Percentiles rank a stretch among this genome's conserved stretches.
Evolutionary conservation across 1,139 yeast genomes (phyloP).

Genomic region (Nadsonia starkeyi-henricii): DNA sequence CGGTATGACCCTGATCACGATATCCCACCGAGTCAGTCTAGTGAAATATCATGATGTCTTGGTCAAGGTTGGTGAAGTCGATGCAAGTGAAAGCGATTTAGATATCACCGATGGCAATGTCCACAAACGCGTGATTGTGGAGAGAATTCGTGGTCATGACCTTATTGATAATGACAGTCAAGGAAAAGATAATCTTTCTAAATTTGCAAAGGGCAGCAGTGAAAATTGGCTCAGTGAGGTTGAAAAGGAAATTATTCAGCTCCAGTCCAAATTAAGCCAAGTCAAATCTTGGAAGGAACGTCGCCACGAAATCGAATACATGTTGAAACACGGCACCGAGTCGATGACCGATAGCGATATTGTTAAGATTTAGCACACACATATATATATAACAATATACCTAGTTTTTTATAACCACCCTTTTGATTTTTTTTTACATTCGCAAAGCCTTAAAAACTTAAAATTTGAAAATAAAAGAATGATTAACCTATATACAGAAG

Average conservation of each 20-base stretch:
- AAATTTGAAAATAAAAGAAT: neutral
- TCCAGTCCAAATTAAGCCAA: constrained; percentile 18
- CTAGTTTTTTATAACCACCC: no score
- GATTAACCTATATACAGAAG: neutral
- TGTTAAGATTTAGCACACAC: neutral
- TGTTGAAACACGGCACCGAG: neutral
- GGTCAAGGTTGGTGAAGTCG: constrained; percentile 46
- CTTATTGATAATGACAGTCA: no score
- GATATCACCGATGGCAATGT: constrained; percentile 14
- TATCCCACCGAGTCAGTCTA: constrained; percentile 74
- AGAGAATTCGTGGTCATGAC: neutral
- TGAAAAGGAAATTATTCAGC: constrained; percentile 23
- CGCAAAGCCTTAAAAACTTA: no score
- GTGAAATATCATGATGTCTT: constrained; percentile 69
- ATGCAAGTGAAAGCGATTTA: constrained; percentile 34
- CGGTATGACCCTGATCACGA: constrained; percentile 66
- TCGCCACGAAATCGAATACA: constrained; percentile 19
- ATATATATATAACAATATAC: no score
- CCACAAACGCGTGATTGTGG: constrained; percentile 7
- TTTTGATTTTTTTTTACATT: no score
- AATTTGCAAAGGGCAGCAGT: neutral
- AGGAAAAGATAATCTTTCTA: no score
- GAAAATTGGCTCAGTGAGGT: constrained; percentile 13
- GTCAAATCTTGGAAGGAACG: constrained; percentile 22
- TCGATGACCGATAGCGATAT: neutral